A percentile compares a stretch with the other conserved stretches of the same genome.
phyloP scores from a whole-genome alignment of 1,284 basidiomycete species.

The Austroboletus novae-zelandiae region DNA sequence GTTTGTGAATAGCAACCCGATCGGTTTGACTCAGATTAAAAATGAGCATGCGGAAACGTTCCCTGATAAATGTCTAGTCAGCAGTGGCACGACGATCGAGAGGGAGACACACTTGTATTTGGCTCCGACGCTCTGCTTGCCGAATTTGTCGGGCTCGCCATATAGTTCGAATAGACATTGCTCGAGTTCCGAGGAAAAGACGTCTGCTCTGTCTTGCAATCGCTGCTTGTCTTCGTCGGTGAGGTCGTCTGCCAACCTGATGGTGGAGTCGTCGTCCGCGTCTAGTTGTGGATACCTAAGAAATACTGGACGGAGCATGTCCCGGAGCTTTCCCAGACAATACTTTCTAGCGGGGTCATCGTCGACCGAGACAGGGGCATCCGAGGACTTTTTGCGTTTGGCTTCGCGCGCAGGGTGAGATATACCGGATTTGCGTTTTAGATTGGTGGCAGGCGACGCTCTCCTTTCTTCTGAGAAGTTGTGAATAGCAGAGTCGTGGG shows the following conservation, averaged over 20 bases:
- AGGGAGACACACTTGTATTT: conserved; percentile 74
- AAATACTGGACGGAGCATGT: conserved; percentile 67
- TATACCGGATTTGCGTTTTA: conserved; percentile 45
- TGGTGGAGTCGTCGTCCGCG: conserved; percentile 21
- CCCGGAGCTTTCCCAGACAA: conserved; percentile 69
- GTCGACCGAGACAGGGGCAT: conserved; percentile 34
- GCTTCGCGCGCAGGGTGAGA: conserved; percentile 33
- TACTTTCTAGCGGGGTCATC: conserved; percentile 77
- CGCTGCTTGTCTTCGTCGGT: conserved; percentile 58
- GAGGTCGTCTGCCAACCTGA: conserved; percentile 37
- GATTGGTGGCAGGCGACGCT: conserved; percentile 19
- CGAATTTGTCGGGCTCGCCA: conserved; percentile 72
- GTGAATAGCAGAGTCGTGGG: conserved; percentile 14
- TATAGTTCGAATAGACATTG: conserved; percentile 68
- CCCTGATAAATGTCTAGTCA: conserved; percentile 43
- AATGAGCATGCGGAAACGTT: conserved; percentile 79
- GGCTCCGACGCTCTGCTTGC: conserved; percentile 59
- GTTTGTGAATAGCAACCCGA: conserved; percentile 69
- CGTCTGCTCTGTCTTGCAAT: conserved; percentile 51
- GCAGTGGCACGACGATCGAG: conserved; percentile 3
- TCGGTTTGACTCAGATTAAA: conserved; percentile 79
- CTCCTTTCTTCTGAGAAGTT: conserved; percentile 23
- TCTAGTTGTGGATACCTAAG: conserved; percentile 55
- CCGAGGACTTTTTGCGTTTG: conserved; percentile 47
- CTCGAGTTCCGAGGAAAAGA: conserved; percentile 68